A percentile compares a stretch with the other conserved stretches of the same genome.
Evolutionary conservation across 306 rosid species (phyloP).

Genomic region (Cucurbita argyrosperma): DNA sequence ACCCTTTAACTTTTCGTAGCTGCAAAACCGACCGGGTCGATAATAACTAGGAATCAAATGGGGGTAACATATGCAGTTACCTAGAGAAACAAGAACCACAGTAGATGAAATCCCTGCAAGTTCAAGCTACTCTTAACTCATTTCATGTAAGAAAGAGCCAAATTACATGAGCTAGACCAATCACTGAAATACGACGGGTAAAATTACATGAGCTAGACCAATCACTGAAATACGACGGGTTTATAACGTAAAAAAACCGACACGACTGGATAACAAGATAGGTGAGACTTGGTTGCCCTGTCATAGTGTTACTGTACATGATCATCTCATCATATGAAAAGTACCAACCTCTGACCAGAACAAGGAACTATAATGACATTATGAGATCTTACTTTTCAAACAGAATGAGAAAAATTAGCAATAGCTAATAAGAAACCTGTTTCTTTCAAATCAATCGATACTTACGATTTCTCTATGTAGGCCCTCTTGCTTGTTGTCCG

Average conservation of each 20-base stretch:
- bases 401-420: neutral
- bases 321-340: slow-evolving; percentile 4
- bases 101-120: neutral
- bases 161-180: slow-evolving; percentile 3
- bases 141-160: neutral
- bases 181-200: neutral
- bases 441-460: neutral
- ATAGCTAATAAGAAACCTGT: neutral
- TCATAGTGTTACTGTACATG: slow-evolving; percentile 2
- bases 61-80: neutral
- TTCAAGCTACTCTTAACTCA: neutral
- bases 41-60: neutral
- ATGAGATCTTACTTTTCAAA: neutral
- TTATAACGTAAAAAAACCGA: neutral
- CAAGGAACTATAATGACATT: neutral
- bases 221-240: neutral
- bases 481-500: neutral
- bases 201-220: no score
- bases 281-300: neutral
- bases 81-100: neutral
- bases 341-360: neutral
- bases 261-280: neutral
- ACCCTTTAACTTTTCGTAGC: neutral
- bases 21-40: neutral
- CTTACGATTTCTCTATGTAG: neutral